Evolutionary conservation across 371 early-diverging fungal genomes (phyloP).

Genomic region (Paraphysoderma sedebokerense): DNA sequence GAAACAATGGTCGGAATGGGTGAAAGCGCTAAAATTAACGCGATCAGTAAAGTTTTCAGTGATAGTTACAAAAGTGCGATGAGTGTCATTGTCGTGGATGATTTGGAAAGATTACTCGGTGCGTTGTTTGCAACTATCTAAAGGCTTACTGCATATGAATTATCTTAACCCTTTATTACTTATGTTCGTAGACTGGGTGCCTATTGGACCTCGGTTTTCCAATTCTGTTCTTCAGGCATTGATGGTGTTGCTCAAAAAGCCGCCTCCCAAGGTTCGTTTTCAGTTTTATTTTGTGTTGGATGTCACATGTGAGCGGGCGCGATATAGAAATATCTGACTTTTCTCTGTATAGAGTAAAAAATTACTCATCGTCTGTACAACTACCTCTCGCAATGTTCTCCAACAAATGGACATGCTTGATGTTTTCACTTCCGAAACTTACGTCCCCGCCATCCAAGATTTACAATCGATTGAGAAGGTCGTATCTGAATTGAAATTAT

Average conservation of each 20-base stretch:
- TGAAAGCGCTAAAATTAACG: constrained; percentile 82
- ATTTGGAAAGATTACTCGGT: constrained; percentile 86
- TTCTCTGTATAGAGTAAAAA: not conserved
- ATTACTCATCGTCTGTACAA: constrained; percentile 74
- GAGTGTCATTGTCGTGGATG: constrained; percentile 93
- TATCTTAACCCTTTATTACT: not conserved
- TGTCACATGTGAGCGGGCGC: too few species aligned
- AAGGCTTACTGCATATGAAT: not conserved
- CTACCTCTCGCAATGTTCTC: constrained; percentile 56
- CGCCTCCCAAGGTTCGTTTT: constrained; percentile 56
- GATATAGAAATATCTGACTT: too few species aligned
- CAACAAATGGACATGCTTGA: constrained; percentile 75
- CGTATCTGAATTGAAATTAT: constrained; percentile 36
- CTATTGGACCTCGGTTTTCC: constrained; percentile 96
- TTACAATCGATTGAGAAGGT: constrained; percentile 53
- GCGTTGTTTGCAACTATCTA: not conserved
- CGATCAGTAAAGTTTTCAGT: constrained; percentile 84
- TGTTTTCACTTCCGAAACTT: constrained; percentile 66
- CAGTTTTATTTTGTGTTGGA: too few species aligned
- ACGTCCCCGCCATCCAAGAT: constrained; percentile 54
- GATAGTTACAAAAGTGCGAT: constrained; percentile 97
- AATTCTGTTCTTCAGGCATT: constrained; percentile 93
- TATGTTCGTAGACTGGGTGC: constrained; percentile 69
- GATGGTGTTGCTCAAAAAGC: constrained; percentile 73
- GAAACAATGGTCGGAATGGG: constrained; percentile 92